Percentiles rank a stretch among this genome's conserved stretches.
These are phyloP conservation scores for Coprinopsis strossmayeri DNA, from an alignment of 768 basidiomycete species.

Conservation along the genomic window DNA sequence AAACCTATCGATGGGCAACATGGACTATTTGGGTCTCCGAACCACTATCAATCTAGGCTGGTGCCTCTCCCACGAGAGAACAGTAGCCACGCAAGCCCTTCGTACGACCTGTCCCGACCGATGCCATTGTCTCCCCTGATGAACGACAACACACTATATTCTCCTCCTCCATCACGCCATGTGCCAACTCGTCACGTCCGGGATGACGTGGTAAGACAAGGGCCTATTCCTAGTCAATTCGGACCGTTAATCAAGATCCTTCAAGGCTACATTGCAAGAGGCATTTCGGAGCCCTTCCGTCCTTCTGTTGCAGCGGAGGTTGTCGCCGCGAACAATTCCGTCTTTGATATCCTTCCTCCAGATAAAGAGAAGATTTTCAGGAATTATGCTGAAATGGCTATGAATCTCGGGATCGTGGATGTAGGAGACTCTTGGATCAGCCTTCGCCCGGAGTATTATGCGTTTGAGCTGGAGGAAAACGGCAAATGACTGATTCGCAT, in stretches of 20 bases:
- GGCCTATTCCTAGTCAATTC: conserved; percentile 17
- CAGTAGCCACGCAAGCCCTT: no score
- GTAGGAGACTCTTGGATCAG: conserved; percentile 32
- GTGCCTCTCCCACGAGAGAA: no score
- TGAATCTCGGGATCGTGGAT: conserved; percentile 27
- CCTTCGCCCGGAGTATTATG: conserved; percentile 21
- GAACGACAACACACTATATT: no score
- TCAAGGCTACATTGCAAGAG: conserved; percentile 21
- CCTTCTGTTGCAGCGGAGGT: conserved; percentile 28
- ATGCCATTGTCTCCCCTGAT: no score
- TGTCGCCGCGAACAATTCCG: conserved; percentile 13
- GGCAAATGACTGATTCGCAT: not conserved
- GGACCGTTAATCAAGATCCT: conserved; percentile 26
- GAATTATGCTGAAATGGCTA: conserved; percentile 28
- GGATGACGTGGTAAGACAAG: no score
- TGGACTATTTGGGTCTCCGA: no score
- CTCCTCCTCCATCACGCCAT: not conserved
- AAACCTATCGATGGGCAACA: no score
- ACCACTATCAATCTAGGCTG: no score
- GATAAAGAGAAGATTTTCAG: conserved; percentile 20
- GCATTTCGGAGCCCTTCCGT: conserved; percentile 21
- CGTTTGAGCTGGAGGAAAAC: conserved; percentile 7
- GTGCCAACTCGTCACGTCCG: no score
- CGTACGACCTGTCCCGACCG: no score
- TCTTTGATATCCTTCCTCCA: conserved; percentile 19